phyloP scores from a whole-genome alignment of 2,329 filamentous ascomycete genomes.

The Exophiala mesophila region DNA sequence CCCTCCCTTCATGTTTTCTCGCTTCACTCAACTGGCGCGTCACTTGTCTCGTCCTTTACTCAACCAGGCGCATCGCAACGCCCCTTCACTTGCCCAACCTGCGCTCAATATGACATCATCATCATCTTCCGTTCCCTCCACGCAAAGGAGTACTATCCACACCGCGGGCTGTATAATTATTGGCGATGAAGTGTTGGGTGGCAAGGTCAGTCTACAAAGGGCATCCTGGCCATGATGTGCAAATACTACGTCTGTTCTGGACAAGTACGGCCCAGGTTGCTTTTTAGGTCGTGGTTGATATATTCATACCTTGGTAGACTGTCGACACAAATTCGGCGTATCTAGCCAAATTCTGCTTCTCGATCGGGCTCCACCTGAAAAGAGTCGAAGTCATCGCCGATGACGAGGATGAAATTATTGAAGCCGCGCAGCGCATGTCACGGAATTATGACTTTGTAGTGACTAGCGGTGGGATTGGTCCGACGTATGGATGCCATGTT shows the following conservation, averaged over 20 bases:
- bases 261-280: too few species aligned
- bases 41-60: conserved; percentile 63
- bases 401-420: conserved; percentile 83
- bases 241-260: too few species aligned
- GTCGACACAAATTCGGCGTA: conserved; percentile 63
- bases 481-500: conserved; percentile 60
- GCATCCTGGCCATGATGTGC: too few species aligned
- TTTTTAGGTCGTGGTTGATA: too few species aligned
- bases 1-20: conserved; percentile 61
- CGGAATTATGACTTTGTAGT: conserved; percentile 88
- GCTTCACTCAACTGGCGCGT: conserved; percentile 66
- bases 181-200: conserved; percentile 82
- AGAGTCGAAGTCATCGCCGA: conserved; percentile 90
- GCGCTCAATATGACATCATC: conserved; percentile 41
- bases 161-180: conserved; percentile 93
- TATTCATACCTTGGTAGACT: conserved; percentile 42
- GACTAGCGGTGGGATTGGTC: conserved; percentile 91
- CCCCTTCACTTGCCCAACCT: conserved; percentile 32
- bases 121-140: conserved; percentile 26
- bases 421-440: conserved; percentile 83
- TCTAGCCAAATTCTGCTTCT: conserved; percentile 63
- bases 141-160: conserved; percentile 60
- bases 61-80: conserved; percentile 50
- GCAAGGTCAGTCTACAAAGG: conserved; percentile 75
- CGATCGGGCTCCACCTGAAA: conserved; percentile 65